Evolutionary conservation across 2,329 filamentous ascomycete species (phyloP), one percentile per base, ranked within the genome.

Genomic region (Arthroderma sp.): DNA sequence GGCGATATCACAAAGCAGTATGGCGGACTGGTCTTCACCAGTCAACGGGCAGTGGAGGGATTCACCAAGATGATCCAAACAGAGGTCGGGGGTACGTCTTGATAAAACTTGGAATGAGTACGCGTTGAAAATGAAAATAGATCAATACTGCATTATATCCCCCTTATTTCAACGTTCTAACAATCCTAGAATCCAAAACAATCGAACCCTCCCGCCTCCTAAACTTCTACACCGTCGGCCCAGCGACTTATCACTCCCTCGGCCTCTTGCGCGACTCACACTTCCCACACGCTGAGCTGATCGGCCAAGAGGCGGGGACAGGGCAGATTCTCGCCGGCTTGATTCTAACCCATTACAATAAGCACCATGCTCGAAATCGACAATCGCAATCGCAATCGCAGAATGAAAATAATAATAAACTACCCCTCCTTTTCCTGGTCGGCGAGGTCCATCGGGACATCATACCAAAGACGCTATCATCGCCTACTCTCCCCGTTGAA

Each of bases 381-480:
- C 11, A 34, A 53, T 53, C 11, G 56, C 59, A 4, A 51, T 59
- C n/a, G 56, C 55, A 5, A 42, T 50, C 11, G 45, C 48, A 15
- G 32, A 44, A 8, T 37, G 38, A 6, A 32, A 44, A 27, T 15
- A n/a, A 15, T 29, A 32, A 45, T 1, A 41, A 54, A 38, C 78
- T 73, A 0, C 74, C 82, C 0, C 62, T 96, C 4, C 67, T 96
- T 1, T 98, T 96, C 61, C 74, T 93, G 9, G 87, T 94, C 0
- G 91, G 91, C 15, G 89, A 95, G 59, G 84, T 88, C 59, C 76
- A 87, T 44, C 71, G 91, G 38, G 91, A 96, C 60, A 78, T 94
- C 52, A 94, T 98, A 51, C 88, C 91, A 1, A 84, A 76, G 54
- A 86, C 77, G 1, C 68, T 96, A 33, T 83, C 80, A 70, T 73